A percentile compares a stretch with the other conserved stretches of the same genome.
These are phyloP conservation scores for Fusarium tupiense DNA, from an alignment of 2,329 filamentous ascomycete species.

Conservation along the genomic window DNA sequence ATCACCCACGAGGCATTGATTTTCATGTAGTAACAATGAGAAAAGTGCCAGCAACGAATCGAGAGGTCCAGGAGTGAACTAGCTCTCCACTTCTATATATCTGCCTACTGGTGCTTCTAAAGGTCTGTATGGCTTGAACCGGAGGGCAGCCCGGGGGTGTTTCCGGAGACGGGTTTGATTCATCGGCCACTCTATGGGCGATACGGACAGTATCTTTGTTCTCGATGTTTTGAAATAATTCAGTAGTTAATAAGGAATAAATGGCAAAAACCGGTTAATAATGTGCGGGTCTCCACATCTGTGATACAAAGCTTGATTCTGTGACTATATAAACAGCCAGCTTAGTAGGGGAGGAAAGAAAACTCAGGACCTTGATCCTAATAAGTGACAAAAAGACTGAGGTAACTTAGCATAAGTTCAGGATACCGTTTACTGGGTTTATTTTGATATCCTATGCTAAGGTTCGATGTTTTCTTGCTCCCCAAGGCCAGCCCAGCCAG, in stretches of 20 bases:
- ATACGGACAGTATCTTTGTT: neutral
- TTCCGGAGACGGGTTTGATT: slow-evolving; percentile 30
- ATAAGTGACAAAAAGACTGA: neutral
- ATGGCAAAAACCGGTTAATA: neutral
- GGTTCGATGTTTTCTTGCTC: neutral
- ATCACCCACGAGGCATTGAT: slow-evolving; percentile 17
- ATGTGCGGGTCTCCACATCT: slow-evolving; percentile 6
- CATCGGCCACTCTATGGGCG: slow-evolving; percentile 20
- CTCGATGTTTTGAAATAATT: neutral
- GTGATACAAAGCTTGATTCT: slow-evolving; percentile 9
- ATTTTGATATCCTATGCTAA: neutral
- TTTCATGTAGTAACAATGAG: slow-evolving; percentile 8
- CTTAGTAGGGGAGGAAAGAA: neutral
- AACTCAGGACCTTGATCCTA: neutral
- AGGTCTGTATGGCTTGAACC: slow-evolving; percentile 18
- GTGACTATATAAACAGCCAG: neutral
- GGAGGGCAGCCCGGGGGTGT: slow-evolving; percentile 34
- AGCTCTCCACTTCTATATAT: slow-evolving; percentile 26
- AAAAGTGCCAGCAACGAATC: slow-evolving; percentile 12
- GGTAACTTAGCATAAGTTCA: neutral
- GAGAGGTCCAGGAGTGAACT: slow-evolving; percentile 5
- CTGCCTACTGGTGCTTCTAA: slow-evolving; percentile 10
- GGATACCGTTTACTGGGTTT: neutral
- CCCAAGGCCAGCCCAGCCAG: neutral
- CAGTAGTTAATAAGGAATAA: neutral